Base-by-base conservation (phyloP, 169 alveolate species). In the Sarcocystis neurona region DNA sequence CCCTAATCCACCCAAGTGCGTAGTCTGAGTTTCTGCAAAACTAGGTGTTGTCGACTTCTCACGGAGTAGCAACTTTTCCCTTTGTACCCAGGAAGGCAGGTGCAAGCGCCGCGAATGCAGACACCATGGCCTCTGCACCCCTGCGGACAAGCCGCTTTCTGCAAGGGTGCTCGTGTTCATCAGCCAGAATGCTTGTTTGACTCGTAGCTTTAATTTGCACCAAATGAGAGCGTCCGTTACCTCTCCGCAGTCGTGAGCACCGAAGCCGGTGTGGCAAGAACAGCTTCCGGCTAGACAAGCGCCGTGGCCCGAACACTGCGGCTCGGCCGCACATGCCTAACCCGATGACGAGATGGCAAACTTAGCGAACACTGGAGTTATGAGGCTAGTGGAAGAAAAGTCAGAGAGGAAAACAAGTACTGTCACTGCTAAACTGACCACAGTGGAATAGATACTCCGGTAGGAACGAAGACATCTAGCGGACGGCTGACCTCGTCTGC, bases 201-300 rank as follows among this genome's bases (percentile, higher is more conserved):
- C n/a, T n/a, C n/a, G n/a, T n/a, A n/a, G n/a, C n/a, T n/a, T n/a
- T n/a, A n/a, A n/a, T 20, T 12, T 20, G 30, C 63, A 20, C 63
- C 20, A 53, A 53, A 23, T 2, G 10, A 77, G n/a, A 37, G 39
- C 47, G 30, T n/a, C 6, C 12, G 66, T 50, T 47, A 86, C 90
- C 90, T 86, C 90, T 32, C 90, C 90, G 30, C 90, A 86, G 79
- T 86, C 90, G 30, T 72, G 86, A 43, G 90, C 72, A 18, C 39
- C 66, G 86, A 85, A 86, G 41, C 86, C 86, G 2, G 58, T 68
- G 74, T 63, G 79, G 56, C 90, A 86, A 37, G 82, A n/a, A 41
- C 90, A 86, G 34, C 85, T 70, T 2, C 70, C 90, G 27, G 41
- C 43, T 39, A 80, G 70, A 39, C 90, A 86, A 32, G 90, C 10